Evolutionary conservation across 192 early-diverging fungal species (phyloP), one percentile per base, ranked within the genome.

Genomic region (Coemansia sp.): DNA sequence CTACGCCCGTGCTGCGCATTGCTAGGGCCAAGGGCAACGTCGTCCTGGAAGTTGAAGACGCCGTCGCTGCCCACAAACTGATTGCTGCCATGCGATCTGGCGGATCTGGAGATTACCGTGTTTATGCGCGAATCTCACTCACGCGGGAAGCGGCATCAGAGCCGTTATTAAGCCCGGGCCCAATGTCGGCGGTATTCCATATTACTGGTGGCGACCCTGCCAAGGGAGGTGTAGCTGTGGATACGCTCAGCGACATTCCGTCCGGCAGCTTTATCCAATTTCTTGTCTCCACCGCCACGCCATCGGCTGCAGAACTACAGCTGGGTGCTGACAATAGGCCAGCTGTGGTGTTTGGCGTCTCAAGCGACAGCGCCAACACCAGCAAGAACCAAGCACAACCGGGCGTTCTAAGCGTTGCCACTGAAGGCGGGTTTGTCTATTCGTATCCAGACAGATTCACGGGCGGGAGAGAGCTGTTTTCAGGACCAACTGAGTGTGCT

Each of bases 121-220:
- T 80, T 32, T 80, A 61, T 67, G 71, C 71, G 4, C 55, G 55
- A 10, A 55, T 80, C 10, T 54, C 43, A 1, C 10, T 36, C 18
- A 22, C 26, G 21, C 53, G 26, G 17, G 9, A 11, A 32, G 27
- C 43, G 38, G 44, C 59, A 14, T 9, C 8, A 24, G 22, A 24
- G 44, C 11, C 44, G 26, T 14, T 48, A 24, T 1, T 29, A 14
- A 14, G 14, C 22, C 44, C 44, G 14, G 44, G 44, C 44, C 5
- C 14, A 12, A 38, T 48, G 27, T 39, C 68, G 11, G 34, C 42
- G 1, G 61, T 80, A 19, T 48, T 69, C 21, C 71, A 63, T 33
- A 64, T 80, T n/a, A 80, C 76, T 29, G 76, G 76, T 8, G 76
- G 76, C 7, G 67, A 67, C 43, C 76, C 76, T 0, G 71, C 70